Base-by-base conservation (phyloP, 129 eudicot species). In the Helichrysum umbraculigerum region DNA sequence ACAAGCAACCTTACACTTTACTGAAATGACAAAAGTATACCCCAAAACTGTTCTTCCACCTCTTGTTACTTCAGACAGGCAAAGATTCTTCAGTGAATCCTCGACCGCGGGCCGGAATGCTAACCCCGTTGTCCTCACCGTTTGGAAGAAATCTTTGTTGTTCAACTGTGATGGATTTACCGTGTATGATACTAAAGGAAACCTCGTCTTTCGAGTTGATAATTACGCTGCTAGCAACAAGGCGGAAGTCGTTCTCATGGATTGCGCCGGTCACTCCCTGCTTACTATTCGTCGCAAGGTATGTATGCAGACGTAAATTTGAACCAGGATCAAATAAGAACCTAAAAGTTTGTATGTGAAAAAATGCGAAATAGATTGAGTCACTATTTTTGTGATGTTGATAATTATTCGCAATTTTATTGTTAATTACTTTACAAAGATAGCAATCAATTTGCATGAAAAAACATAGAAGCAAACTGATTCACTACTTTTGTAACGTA, bases 201-300 rank as follows among this genome's bases (percentile, higher is more conserved):
- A 86, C 68, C 88, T 91, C 19, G 87, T 91, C 21, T 91, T 82
- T 72, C 88, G 97, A 14, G 94, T 91, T 17, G 97, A 88, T 56
- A 91, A 88, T 67, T 91, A 91, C 58, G 76, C 82, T 70, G 73
- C 87, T 20, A 65, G 81, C 16, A 79, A 59, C 52, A 85, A 79
- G 66, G 82, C 56, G 14, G 84, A 83, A 80, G 79, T 88, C 10
- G 75, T 84, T 73, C 94, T 91, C 68, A 91, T 91, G 97, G 90
- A 88, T 39, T 88, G 84, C 57, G 71, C 77, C 17, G 97, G 94
- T 66, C 77, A 59, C 35, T 84, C 91, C 57, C 87, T 91, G 35
- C 84, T 88, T 73, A 91, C 94, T 83, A 86, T 88, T 68, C 94
- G 97, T 47, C 88, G 86, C 33, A 88, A 91, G 94, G 94, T 88